Percentiles rank a stretch among this genome's conserved stretches.
phyloP scores from a whole-genome alignment of 2,329 filamentous ascomycete species.

The Hymenoscyphus salicellus region DNA sequence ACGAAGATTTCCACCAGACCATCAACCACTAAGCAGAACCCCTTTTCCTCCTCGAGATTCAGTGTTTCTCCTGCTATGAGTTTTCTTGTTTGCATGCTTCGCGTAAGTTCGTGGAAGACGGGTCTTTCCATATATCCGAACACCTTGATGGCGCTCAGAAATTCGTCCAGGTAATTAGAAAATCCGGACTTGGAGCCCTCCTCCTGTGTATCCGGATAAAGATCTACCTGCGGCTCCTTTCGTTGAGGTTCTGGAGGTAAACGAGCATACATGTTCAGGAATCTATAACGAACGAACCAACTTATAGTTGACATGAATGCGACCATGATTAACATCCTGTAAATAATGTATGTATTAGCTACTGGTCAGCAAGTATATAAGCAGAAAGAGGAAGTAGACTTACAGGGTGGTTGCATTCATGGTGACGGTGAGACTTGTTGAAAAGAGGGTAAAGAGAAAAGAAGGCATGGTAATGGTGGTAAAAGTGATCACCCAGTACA shows the following conservation, averaged over 20 bases:
- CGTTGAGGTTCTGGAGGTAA: constrained; percentile 91
- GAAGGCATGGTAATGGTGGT: constrained; percentile 85
- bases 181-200: constrained; percentile 85
- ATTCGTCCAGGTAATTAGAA: constrained; percentile 96
- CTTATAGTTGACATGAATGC: constrained; percentile 79
- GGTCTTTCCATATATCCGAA: constrained; percentile 96
- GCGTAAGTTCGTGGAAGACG: constrained; percentile 94
- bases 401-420: constrained; percentile 98
- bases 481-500: constrained; percentile 81
- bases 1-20: constrained; percentile 97
- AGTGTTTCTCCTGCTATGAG: constrained; percentile 94
- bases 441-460: constrained; percentile 84
- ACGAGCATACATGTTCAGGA: constrained; percentile 94
- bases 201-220: constrained; percentile 91
- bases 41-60: constrained; percentile 93
- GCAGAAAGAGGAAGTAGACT: constrained; percentile 34
- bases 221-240: constrained; percentile 90
- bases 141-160: constrained; percentile 96
- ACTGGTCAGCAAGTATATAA: constrained; percentile 8
- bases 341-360: constrained; percentile 6
- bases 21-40: constrained; percentile 95
- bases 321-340: constrained; percentile 71
- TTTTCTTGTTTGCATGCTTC: constrained; percentile 97
- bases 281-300: constrained; percentile 93
- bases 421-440: constrained; percentile 90